phyloP scores from a whole-genome alignment of 2,329 filamentous ascomycete genomes.

The Pleomassaria siparia region DNA sequence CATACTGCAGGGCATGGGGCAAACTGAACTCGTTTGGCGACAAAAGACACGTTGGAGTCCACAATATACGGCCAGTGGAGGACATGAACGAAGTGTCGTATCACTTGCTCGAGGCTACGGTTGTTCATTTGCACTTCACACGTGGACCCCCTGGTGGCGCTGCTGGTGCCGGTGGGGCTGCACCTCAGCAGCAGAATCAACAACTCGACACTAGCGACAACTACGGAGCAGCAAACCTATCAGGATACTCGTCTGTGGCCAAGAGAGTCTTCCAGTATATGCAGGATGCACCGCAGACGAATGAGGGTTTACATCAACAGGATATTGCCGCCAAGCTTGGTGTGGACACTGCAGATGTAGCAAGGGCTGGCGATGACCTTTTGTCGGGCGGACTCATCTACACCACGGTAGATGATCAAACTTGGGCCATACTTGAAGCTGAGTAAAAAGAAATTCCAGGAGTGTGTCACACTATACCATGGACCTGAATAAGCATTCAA shows the following conservation, averaged over 20 bases:
- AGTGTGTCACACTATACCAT: neutral
- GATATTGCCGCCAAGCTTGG: conserved; percentile 68
- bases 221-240: conserved; percentile 37
- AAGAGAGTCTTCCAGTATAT: conserved; percentile 73
- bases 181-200: conserved; percentile 20
- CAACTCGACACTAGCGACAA: conserved; percentile 24
- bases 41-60: conserved; percentile 78
- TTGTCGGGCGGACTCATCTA: conserved; percentile 74
- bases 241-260: conserved; percentile 55
- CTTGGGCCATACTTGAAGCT: conserved; percentile 80
- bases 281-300: conserved; percentile 66
- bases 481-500: neutral
- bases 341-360: conserved; percentile 69
- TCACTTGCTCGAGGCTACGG: conserved; percentile 86
- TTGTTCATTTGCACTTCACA: conserved; percentile 82
- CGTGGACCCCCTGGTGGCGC: conserved; percentile 61
- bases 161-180: conserved; percentile 38
- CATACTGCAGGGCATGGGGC: conserved; percentile 84
- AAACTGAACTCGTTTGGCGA: conserved; percentile 81
- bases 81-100: conserved; percentile 94
- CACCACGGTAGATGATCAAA: conserved; percentile 89
- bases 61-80: conserved; percentile 75
- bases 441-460: conserved; percentile 23
- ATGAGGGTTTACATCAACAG: conserved; percentile 82
- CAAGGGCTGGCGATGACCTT: conserved; percentile 80